Conservation (phyloP, 805 yeast species). For the Kodamaea neixiangensis region DNA sequence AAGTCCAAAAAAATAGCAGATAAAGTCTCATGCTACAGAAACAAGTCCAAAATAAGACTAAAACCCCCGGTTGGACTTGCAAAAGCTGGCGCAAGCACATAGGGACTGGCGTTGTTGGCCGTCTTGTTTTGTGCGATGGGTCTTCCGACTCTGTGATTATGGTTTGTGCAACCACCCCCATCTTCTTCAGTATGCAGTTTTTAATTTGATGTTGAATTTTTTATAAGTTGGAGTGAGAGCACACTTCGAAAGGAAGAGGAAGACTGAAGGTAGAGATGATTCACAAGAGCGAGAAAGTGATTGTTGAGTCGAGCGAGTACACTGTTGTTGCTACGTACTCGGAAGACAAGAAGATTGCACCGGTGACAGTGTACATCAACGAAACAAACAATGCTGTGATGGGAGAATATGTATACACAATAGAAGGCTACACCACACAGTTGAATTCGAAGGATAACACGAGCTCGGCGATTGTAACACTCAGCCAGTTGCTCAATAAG, state of each 20-base stretch:
- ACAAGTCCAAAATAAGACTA: neutral
- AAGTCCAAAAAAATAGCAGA: neutral
- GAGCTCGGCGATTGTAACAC: conserved; percentile 17
- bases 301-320: conserved; percentile 15
- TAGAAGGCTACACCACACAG: conserved; percentile 23
- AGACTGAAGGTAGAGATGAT: no score
- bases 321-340: conserved; percentile 16
- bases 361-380: conserved; percentile 33
- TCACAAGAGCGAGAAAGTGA: neutral
- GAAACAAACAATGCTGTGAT: conserved; percentile 21
- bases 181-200: conserved; percentile 1
- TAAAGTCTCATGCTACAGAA: neutral
- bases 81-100: neutral
- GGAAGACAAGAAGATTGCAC: conserved; percentile 17
- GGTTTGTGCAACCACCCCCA: conserved; percentile 4
- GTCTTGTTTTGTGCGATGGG: neutral
- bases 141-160: neutral
- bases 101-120: neutral
- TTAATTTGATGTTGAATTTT: neutral
- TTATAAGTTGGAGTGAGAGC: no score
- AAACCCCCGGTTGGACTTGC: neutral
- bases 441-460: conserved; percentile 20
- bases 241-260: no score
- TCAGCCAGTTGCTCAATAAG: conserved; percentile 26
- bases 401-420: conserved; percentile 35